Evolutionary conservation across 192 early-diverging fungal genomes (phyloP), one percentile per base, ranked within the genome.

Genomic region (Phycomyces blakesleeanus): DNA sequence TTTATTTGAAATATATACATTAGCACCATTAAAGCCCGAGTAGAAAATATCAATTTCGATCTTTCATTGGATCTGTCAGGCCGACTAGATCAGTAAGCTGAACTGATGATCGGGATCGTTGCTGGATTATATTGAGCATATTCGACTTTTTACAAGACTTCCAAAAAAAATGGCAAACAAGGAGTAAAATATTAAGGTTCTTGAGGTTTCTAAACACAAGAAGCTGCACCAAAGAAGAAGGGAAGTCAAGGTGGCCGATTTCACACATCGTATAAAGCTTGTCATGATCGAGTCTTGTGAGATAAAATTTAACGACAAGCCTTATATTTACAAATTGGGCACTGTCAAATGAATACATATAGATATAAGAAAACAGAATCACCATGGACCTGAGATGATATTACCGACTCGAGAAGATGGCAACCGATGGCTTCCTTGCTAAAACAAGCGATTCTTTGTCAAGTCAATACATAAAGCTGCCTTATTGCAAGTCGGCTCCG

Each of bases 401-500:
- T 59, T 49, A 44, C 39, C 44, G 58, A 59, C 58, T 59, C 58
- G 25, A 59, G 58, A 26, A 59, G 58, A 40, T 59, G 58, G 39
- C 20, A 59, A 40, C 49, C 58, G 49, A 59, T 59, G 24, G 26
- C 58, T 49, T 59, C 58, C 44, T 59, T 59, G 58, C 58, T 59
- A 59, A 59, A 59, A 59, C 58, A 59, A 59, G 58, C 26, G 58
- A 59, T 21, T 59, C n/a, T 22, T 59, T 40, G 44, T 44, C 58
- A 59, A 59, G 58, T 49, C 58, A 37, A 59, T 59, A 59, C 41
- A 59, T 59, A 59, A 59, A 37, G 42, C 58, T 40, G 58, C 58
- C 42, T 59, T 59, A 40, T 49, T 59, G 42, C 58, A 59, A 29
- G 58, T 49, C 29, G 44, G 42, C 16, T 59, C 8, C 25, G 39